phyloP scores from a whole-genome alignment of 2,329 filamentous ascomycete species.

The Elsinoe batatas region DNA sequence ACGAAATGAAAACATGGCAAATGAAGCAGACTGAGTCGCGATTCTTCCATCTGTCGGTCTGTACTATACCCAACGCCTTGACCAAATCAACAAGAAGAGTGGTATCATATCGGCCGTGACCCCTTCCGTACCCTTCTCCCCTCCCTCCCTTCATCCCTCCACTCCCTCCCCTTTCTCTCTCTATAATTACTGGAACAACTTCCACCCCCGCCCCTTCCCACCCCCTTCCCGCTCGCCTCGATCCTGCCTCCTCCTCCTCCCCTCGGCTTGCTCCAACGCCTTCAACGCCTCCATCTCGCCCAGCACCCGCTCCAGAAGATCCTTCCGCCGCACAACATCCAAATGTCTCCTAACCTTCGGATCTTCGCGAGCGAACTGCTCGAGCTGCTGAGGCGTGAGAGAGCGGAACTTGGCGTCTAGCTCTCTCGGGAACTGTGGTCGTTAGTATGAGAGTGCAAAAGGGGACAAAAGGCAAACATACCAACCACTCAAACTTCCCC shows the following conservation, averaged over 20 bases:
- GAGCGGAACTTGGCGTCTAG: constrained; percentile 74
- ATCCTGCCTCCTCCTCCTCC: constrained; percentile 24
- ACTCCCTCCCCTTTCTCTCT: too few species aligned
- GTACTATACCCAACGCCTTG: neutral
- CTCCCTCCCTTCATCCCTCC: constrained; percentile 12
- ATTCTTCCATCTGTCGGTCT: constrained; percentile 1
- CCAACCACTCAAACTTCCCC: constrained; percentile 91
- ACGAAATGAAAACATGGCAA: neutral
- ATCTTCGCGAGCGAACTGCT: constrained; percentile 87
- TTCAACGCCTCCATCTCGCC: constrained; percentile 91
- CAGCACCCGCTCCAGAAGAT: constrained; percentile 82
- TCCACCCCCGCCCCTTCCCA: constrained; percentile 16
- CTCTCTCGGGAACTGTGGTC: constrained; percentile 67
- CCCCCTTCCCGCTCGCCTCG: constrained; percentile 21
- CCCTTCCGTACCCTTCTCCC: constrained; percentile 15
- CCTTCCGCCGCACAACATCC: constrained; percentile 85
- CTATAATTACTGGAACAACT: constrained; percentile 7
- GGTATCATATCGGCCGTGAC: constrained; percentile 11
- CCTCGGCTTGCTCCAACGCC: constrained; percentile 55
- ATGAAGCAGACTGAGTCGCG: neutral
- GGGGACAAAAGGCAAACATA: constrained; percentile 19
- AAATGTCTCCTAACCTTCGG: constrained; percentile 80
- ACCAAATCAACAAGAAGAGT: neutral
- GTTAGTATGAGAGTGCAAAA: neutral
- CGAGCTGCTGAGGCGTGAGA: constrained; percentile 62